These are phyloP conservation scores for Endogone sp. DNA, from an alignment of 192 early-diverging fungal species.

Conservation along the genomic window DNA sequence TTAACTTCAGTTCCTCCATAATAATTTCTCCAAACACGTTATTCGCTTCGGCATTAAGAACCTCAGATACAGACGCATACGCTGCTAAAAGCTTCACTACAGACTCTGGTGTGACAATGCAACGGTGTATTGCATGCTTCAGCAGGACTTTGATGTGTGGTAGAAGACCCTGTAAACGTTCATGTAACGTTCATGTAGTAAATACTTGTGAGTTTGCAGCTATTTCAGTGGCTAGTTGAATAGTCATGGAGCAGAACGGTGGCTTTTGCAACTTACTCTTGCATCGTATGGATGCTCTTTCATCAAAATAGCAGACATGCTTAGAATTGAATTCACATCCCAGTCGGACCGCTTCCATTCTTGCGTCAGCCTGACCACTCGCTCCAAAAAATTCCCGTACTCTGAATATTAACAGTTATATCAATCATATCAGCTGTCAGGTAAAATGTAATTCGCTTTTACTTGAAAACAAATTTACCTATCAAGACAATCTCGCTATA, in stretches of 20 bases:
- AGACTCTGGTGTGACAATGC: slow-evolving; percentile 32
- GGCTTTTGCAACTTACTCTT: slow-evolving; percentile 31
- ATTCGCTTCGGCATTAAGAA: slow-evolving; percentile 23
- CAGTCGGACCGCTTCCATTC: slow-evolving; percentile 38
- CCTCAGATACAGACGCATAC: slow-evolving; percentile 31
- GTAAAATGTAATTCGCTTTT: too few relatives aligned
- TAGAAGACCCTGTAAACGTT: slow-evolving; percentile 16
- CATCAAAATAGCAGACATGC: slow-evolving; percentile 46
- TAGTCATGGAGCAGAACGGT: too few relatives aligned
- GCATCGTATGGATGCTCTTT: slow-evolving; percentile 44
- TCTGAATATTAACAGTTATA: too few relatives aligned
- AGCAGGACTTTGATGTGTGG: slow-evolving; percentile 36
- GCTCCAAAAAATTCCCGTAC: slow-evolving; percentile 25
- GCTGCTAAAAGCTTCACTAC: slow-evolving; percentile 41
- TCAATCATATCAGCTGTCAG: too few relatives aligned
- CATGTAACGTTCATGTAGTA: neutral
- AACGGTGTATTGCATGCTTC: slow-evolving; percentile 38
- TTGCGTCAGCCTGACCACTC: slow-evolving; percentile 23
- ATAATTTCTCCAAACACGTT: slow-evolving; percentile 45
- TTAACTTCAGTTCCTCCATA: slow-evolving; percentile 35
- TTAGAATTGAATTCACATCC: slow-evolving; percentile 41
- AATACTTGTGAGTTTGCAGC: neutral
- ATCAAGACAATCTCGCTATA: slow-evolving; percentile 36
- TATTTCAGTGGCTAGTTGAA: neutral
- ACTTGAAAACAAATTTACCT: slow-evolving; percentile 15